Base-by-base conservation (phyloP, 192 early-diverging fungal genomes). In the Phycomyces blakesleeanus region DNA sequence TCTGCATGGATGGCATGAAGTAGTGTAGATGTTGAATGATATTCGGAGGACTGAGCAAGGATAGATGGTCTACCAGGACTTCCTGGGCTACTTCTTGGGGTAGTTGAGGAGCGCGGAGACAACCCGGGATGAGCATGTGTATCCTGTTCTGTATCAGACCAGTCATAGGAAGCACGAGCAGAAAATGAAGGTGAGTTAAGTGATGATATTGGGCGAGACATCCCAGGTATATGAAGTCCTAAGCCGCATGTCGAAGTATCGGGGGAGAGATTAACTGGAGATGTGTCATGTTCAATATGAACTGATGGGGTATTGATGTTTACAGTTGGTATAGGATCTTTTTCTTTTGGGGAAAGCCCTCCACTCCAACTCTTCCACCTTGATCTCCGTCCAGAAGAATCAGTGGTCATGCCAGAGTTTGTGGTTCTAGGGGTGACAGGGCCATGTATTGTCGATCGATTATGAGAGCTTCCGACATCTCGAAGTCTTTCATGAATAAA, bases 301-400 rank as follows among this genome's bases (percentile, higher is more conserved):
- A 34, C 29, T 34, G 52, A 38, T 25, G 26, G 37, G 3, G 14
- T n/a, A 14, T 44, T 55, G 11, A 38, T 20, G 52, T 66, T 55
- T 8, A 42, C 29, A 22, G 55, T 37, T 15, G 55, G 8, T 1
- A 34, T 14, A 47, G 63, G 29, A 7, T 34, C 29, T 7, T 34
- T 47, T 55, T 44, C 15, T 24, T 37, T 39, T 29, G 51, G 37
- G 26, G 50, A 16, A 7, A 20, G 18, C 27, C 68, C 68, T 34
- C 71, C 75, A 22, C 74, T 70, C 79, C 79, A 81, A 51, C 79
- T 78, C 57, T 67, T 78, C 79, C 79, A 81, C 11, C 73, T 64
- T 38, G 70, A 69, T 24, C 67, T 55, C 2, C 71, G 67, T 18
- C 67, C 68, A 8, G 18, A 24, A 15, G 53, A 6, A 15, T 69